phyloP scores from a whole-genome alignment of 768 basidiomycete genomes.

The Coprinopsis sp. region DNA sequence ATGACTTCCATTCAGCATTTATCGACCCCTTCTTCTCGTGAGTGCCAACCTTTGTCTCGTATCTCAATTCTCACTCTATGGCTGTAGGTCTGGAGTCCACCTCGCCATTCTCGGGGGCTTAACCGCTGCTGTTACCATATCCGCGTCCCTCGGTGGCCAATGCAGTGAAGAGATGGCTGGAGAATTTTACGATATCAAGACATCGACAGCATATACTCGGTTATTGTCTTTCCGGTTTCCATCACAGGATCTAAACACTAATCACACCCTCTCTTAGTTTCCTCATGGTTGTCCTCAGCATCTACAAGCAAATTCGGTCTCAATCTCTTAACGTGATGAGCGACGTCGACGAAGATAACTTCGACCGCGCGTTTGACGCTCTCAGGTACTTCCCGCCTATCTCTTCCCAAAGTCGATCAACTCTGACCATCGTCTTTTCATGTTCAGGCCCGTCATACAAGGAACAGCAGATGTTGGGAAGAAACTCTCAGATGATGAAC shows the following conservation, averaged over 20 bases:
- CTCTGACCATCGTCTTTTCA: slow-evolving; percentile 3
- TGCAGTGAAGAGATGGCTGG: slow-evolving; percentile 25
- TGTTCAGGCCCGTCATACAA: slow-evolving; percentile 18
- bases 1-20: slow-evolving; percentile 32
- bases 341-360: slow-evolving; percentile 44
- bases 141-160: slow-evolving; percentile 27
- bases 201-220: slow-evolving; percentile 33
- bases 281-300: slow-evolving; percentile 42
- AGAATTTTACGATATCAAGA: slow-evolving; percentile 27
- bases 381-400: slow-evolving; percentile 27
- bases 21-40: slow-evolving; percentile 65
- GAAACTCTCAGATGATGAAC: slow-evolving; percentile 42
- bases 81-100: slow-evolving; percentile 29
- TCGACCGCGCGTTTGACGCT: slow-evolving; percentile 43
- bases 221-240: slow-evolving; percentile 1
- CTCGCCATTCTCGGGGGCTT: slow-evolving; percentile 35
- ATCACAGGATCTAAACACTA: not conserved
- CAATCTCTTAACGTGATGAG: slow-evolving; percentile 35
- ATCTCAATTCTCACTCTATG: not conserved
- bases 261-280: slow-evolving; percentile 25
- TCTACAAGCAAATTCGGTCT: slow-evolving; percentile 45
- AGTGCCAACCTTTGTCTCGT: not conserved
- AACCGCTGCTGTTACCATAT: slow-evolving; percentile 32
- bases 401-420: not conserved
- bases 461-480: slow-evolving; percentile 25